Percentiles rank a stretch among this genome's conserved stretches.
Evolutionary conservation across 768 basidiomycete species (phyloP).

Genomic region (Pleurotus tuber-regium): DNA sequence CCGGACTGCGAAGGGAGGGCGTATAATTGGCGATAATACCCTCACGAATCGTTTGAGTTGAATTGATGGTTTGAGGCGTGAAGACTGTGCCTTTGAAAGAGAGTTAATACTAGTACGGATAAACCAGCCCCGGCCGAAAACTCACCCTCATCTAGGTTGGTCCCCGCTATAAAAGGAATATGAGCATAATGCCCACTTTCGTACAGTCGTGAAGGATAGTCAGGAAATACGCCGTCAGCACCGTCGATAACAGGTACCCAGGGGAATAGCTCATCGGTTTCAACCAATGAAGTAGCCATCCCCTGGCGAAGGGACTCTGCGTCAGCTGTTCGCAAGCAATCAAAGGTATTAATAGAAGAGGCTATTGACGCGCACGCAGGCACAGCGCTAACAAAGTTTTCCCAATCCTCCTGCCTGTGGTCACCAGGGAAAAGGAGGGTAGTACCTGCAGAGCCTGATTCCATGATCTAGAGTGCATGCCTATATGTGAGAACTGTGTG

Average conservation of each 20-base stretch:
- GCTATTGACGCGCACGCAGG: slow-evolving; percentile 22
- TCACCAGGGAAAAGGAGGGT: slow-evolving; percentile 24
- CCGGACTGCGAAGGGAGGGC: slow-evolving; percentile 23
- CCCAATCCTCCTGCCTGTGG: slow-evolving; percentile 24
- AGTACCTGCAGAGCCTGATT: slow-evolving; percentile 37
- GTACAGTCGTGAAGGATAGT: slow-evolving; percentile 32
- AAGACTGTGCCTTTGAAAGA: slow-evolving; percentile 37
- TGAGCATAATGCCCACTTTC: slow-evolving; percentile 29
- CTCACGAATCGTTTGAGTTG: slow-evolving; percentile 22
- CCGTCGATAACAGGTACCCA: slow-evolving; percentile 42
- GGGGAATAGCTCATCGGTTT: slow-evolving; percentile 25
- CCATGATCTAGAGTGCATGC: slow-evolving; percentile 35
- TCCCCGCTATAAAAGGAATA: slow-evolving; percentile 45
- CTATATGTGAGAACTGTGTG: not conserved
- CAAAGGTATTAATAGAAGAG: slow-evolving; percentile 26
- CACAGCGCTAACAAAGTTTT: slow-evolving; percentile 26
- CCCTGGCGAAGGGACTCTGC: slow-evolving; percentile 26
- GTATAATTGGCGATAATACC: slow-evolving; percentile 23
- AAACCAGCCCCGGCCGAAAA: not conserved
- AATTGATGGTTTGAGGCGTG: slow-evolving; percentile 21
- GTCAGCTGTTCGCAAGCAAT: slow-evolving; percentile 26
- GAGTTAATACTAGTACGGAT: not conserved
- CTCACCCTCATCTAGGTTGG: slow-evolving; percentile 43
- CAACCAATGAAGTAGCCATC: slow-evolving; percentile 16
- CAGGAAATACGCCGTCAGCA: slow-evolving; percentile 33